Base-by-base conservation (phyloP, 805 yeast genomes). In the Priceomyces melissophilus region DNA sequence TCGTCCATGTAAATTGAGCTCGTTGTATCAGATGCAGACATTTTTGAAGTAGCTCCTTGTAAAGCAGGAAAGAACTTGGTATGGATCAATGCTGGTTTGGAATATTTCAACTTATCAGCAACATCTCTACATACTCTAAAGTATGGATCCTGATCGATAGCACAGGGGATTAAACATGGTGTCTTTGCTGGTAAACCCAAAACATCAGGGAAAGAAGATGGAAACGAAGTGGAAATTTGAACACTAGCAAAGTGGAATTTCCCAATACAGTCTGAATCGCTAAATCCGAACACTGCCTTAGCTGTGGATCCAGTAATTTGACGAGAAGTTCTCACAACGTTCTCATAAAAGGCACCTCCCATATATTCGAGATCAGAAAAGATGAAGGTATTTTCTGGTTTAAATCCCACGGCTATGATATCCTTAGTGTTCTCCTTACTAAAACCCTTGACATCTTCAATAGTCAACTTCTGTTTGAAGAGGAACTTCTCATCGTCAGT, bases 101-200 rank as follows among this genome's bases (percentile, higher is more conserved):
- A 71, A 61, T 77, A 95, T 64, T 84, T 85, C 61, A 93, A 77
- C 65, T 91, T 93, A 57, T 82, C 89, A 9, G 99, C 97, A 50
- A 93, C 99, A 62, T 93, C 99, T 68, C 99, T 79, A 66, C 96
- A 87, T 15, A 93, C 95, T 67, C 99, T 79, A 73, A 93, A 93
- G 66, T 93, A 93, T 25, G 99, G 98, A 65, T 93, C 99, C 73
- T 91, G 99, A 63, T 93, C 99, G 61, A 93, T 93, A 36, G 99
- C 99, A 75, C 99, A 93, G 30, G 99, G 99, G 63, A 93, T 93
- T 63, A 93, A 73, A 66, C 96, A 88, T 47, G 96, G 98, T 0
- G 97, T 88, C 70, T 90, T 93, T 37, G 82, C 72, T 35, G 95
- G 87, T 55, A 83, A 67, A 5, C 87, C 96, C 53, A 93, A 77